Base-by-base conservation (phyloP, 768 basidiomycete species). In the Podaxis sp. region DNA sequence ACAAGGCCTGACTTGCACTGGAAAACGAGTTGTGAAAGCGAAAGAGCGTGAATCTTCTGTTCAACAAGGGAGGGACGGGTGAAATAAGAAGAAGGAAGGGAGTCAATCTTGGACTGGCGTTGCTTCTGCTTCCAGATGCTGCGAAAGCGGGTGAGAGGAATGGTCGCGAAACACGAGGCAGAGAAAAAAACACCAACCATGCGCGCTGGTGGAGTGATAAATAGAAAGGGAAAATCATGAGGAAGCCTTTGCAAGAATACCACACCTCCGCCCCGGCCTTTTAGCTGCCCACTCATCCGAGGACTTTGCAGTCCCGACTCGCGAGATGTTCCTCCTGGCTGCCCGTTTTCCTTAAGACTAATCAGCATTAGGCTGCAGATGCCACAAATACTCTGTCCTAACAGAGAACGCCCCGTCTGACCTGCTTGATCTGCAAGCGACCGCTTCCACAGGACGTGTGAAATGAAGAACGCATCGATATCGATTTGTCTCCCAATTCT, bases 1-100 rank as follows among this genome's bases (percentile, higher is more conserved):
- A 82, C 68, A 4, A 68, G 59, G 22, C 82, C 82, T 20, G 77
- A 69, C 37, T 72, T 76, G 71, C 81, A 84, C 69, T 78, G 74
- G 5, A 73, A 69, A 55, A 83, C 81, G 60, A 84, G 76, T 65
- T 79, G 74, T 11, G 80, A 73, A 53, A 84, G 73, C 12, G 82
- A 76, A 72, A 83, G 80, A 67, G 78, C 72, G 72, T 84, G 82
- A 38, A 82, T 73, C 70, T 81, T 80, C 62, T 78, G 70, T 73
- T 84, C 81, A 55, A 74, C 67, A 64, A 72, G 68, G 44, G 81
- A 78, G 62, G 82, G 81, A 65, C 77, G 76, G 26, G 72, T 62
- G 15, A 77, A 76, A 64, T 78, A 80, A 59, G 68, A 54, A 63
- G 74, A 66, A 38, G 77, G 73, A 28, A 82, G 74, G 17, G 78